A percentile compares a stretch with the other conserved stretches of the same genome.
Conservation (phyloP, 495 filamentous ascomycete species). For the Platismatia glauca region DNA sequence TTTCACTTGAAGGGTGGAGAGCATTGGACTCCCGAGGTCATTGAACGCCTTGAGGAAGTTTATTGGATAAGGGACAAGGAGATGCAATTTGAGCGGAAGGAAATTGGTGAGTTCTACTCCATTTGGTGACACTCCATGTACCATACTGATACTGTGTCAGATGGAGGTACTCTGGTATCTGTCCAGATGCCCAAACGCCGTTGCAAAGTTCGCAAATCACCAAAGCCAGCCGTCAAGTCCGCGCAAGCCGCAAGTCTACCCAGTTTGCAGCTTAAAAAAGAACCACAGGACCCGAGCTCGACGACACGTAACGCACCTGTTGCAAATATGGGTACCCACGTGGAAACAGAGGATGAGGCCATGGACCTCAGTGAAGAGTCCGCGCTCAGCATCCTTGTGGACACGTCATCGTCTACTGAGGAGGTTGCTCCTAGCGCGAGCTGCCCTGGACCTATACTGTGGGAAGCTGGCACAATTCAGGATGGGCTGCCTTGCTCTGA, state of each 20-base stretch:
- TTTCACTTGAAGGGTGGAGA: not conserved
- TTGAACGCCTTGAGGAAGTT: slow-evolving; percentile 11
- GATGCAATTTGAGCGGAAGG: slow-evolving; percentile 11
- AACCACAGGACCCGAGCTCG: not conserved
- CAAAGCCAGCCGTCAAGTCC: not conserved
- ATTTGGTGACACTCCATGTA: not conserved
- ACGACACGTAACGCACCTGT: not conserved
- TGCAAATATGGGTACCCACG: not conserved
- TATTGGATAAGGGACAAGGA: slow-evolving; percentile 16
- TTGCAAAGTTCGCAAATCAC: not conserved
- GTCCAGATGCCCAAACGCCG: not conserved
- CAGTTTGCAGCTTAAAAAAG: not conserved
- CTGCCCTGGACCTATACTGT: not conserved
- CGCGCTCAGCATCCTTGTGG: not conserved
- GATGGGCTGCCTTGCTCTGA: not conserved
- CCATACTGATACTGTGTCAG: not conserved
- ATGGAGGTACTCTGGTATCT: not conserved
- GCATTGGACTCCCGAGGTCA: not conserved
- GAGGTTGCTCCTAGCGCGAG: not conserved
- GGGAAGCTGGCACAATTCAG: not conserved
- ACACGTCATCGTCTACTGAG: not conserved
- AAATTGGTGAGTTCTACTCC: not conserved
- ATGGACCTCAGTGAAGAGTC: not conserved
- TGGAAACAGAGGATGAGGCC: not conserved
- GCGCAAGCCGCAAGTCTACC: not conserved